phyloP scores from a whole-genome alignment of 495 filamentous ascomycete genomes.

The Acidiella bohemica region DNA sequence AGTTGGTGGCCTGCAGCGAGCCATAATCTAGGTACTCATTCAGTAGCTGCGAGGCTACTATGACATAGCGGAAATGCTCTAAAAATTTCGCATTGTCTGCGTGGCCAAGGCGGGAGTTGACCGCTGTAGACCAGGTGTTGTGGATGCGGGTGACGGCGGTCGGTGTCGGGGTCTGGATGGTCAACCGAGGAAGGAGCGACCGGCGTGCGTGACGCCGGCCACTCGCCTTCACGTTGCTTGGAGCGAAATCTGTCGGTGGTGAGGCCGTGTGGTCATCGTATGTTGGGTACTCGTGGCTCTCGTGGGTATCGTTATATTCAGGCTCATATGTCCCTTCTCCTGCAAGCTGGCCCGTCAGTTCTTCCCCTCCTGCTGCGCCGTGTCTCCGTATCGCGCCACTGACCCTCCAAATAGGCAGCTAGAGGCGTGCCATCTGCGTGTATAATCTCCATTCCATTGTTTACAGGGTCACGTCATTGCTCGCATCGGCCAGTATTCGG shows the following conservation, averaged over 20 bases:
- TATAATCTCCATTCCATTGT: conserved; percentile 67
- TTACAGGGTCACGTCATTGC: conserved; percentile 4
- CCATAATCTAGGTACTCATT: conserved; percentile 46
- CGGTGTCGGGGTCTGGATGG: conserved; percentile 12
- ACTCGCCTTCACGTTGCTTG: neutral
- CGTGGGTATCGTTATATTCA: neutral
- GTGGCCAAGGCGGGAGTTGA: conserved; percentile 65
- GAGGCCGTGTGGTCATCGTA: neutral
- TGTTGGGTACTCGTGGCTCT: neutral
- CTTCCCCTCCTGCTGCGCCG: neutral
- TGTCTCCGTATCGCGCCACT: conserved; percentile 14
- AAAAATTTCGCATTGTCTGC: conserved; percentile 78
- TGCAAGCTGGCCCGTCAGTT: conserved; percentile 1
- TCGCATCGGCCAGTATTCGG: neutral
- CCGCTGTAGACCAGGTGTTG: conserved; percentile 48
- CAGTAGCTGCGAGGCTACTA: conserved; percentile 85
- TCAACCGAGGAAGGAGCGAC: neutral
- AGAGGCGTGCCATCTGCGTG: conserved; percentile 83
- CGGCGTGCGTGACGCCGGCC: neutral
- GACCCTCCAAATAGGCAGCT: conserved; percentile 88
- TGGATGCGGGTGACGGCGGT: conserved; percentile 41
- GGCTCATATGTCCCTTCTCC: conserved; percentile 12
- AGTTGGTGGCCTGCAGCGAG: conserved; percentile 4
- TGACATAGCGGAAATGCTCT: conserved; percentile 90
- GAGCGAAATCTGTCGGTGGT: neutral